Base-by-base conservation (phyloP, 176 grass and related monocot species). In the sorghum (Sorghum bicolor) region DNA sequence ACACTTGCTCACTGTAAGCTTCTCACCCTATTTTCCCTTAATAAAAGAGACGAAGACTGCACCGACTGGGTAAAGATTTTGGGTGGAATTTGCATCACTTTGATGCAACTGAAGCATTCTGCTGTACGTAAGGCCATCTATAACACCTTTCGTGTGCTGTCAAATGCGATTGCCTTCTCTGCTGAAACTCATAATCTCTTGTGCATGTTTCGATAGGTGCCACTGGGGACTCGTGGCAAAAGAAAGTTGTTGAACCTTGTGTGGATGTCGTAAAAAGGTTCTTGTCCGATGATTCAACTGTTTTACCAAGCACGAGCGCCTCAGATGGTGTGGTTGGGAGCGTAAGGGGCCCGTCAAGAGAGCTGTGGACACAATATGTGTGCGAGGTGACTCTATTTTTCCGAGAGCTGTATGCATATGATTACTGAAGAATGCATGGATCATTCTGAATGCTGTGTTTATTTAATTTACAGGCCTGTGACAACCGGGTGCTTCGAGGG, bases 81-180 rank as follows among this genome's bases (percentile, higher is more conserved):
- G 96, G 91, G 76, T 98, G 96, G 91, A 78, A 95, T 61, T 92
- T 98, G 83, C 90, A 90, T 43, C 80, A 32, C 11, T 72, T 95
- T 57, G 91, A 98, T 43, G 93, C 83, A 55, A 98, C 96, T 15
- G 83, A 95, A 88, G 93, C 96, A 64, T 95, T 98, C 84, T 45
- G 71, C 70, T 81, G 93, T 98, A 90, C 80, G 87, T 98, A 89
- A 85, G 87, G 40, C 3, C 24, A 52, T 76, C 11, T 71, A 7
- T n/a, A 45, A 74, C 58, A 61, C 64, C 8, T 19, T 65, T 82
- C 15, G 29, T 66, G 44, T 14, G 22, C 58, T 17, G 29, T 72
- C 8, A 80, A 25, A 70, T 30, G 10, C 7, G 48, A 55, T 24
- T 19, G 33, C 12, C 1, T 71, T 20, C 8, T 80, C 8, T 80